Evolutionary conservation across 805 yeast genomes (phyloP).

Genomic region (Candida pseudoglaebosa): DNA sequence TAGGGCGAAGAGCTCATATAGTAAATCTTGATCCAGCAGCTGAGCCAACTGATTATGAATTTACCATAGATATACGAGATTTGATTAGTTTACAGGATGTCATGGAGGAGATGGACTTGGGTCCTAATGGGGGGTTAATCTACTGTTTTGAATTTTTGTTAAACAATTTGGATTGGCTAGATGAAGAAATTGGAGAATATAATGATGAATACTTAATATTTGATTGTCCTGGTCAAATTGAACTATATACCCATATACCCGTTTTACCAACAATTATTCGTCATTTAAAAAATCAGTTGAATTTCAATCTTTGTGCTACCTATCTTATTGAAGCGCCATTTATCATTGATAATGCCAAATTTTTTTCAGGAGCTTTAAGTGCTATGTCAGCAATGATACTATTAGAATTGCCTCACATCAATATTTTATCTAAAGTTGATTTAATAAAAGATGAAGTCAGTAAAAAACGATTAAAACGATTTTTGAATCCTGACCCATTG

Average conservation of each 20-base stretch:
- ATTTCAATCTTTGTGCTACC: conserved; percentile 88
- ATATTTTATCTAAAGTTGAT: conserved; percentile 83
- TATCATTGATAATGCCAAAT: conserved; percentile 84
- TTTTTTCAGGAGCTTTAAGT: conserved; percentile 89
- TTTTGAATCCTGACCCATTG: conserved; percentile 87
- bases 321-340: conserved; percentile 93
- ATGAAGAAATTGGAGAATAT: conserved; percentile 93
- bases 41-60: conserved; percentile 85
- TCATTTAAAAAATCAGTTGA: conserved; percentile 74
- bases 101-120: conserved; percentile 88
- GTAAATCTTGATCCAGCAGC: conserved; percentile 98
- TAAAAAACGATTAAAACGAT: conserved; percentile 73
- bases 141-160: conserved; percentile 91
- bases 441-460: conserved; percentile 76
- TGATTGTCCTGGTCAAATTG: conserved; percentile 98
- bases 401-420: conserved; percentile 91
- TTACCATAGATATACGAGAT: conserved; percentile 88
- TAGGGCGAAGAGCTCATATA: conserved; percentile 90
- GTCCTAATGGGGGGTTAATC: conserved; percentile 92
- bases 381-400: conserved; percentile 99
- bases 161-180: conserved; percentile 93
- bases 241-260: conserved; percentile 90
- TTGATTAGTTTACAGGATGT: conserved; percentile 88
- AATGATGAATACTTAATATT: conserved; percentile 91
- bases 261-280: conserved; percentile 85